Base-by-base conservation (phyloP, 768 basidiomycete genomes). In the button mushroom (Agaricus bisporus) region DNA sequence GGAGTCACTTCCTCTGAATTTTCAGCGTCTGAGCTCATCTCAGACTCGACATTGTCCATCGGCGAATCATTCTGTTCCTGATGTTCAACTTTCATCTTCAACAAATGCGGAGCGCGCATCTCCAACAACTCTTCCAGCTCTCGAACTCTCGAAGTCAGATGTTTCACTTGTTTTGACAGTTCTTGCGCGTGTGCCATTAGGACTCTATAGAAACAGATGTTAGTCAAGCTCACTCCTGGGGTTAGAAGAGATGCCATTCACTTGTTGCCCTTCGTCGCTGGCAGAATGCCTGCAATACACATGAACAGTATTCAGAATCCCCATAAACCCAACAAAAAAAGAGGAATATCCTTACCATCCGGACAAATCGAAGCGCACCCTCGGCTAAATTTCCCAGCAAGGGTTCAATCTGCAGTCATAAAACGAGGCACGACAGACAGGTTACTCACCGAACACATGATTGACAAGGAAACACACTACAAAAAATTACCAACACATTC, bases 231-330 rank as follows among this genome's bases (percentile, higher is more conserved):
- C 1, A n/a, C 7, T 36, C 1, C 15, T 17, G 18, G 10, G 15
- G 8, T 17, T 22, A 7, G 20, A 9, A 39, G 38, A 39, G 12
- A 17, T 22, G 3, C 32, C 9, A 54, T 71, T 37, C 58, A 79
- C 79, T 79, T 80, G 66, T 80, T 81, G 55, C 79, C 77, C 59
- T 80, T 81, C 42, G 78, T 80, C 22, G 80, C 77, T 6, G 75
- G 67, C 58, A 80, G 60, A 25, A 73, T 77, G 29, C 78, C 79
- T 67, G 46, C 4, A n/a, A 14, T 39, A 36, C 39, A 22, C 17
- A 7, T 37, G 37, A 25, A 41, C 35, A 14, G 17, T 29, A 22
- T 42, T 41, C 46, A 32, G 32, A 3, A 7, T 8, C 8, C 11
- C 11, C 5, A 2, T 7, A 11, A 42, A 32, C 9, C 10, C 28